Evolutionary conservation across 129 eudicot genomes (phyloP).

Genomic region (Lactuca saligna): DNA sequence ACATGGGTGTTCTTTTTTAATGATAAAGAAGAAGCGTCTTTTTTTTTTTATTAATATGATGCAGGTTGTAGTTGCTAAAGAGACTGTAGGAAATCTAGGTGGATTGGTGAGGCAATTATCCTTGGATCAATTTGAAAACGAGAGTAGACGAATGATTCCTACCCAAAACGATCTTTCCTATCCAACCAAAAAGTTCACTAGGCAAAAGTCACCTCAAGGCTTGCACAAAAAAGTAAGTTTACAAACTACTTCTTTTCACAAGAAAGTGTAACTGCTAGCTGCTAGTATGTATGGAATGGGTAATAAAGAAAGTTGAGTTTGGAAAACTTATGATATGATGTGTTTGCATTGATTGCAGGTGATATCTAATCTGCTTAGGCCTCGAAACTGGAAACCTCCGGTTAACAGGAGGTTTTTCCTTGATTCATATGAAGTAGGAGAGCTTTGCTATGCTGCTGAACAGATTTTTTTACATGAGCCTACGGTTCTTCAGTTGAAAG

Average conservation of each 20-base stretch:
- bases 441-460: conserved; percentile 97
- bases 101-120: conserved; percentile 93
- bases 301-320: too few relatives aligned
- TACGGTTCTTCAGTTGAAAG: conserved; percentile 93
- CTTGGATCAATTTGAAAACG: conserved; percentile 95
- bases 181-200: conserved; percentile 59
- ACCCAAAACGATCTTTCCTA: conserved; percentile 61
- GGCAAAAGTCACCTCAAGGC: conserved; percentile 95
- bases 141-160: conserved; percentile 91
- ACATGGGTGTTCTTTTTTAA: conserved; percentile 6
- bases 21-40: conserved; percentile 18
- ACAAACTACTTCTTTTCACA: not conserved
- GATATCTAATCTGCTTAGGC: conserved; percentile 77
- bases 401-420: conserved; percentile 85
- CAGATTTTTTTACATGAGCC: conserved; percentile 95
- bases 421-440: conserved; percentile 95
- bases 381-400: conserved; percentile 96
- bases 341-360: conserved; percentile 49
- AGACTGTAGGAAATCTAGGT: conserved; percentile 86
- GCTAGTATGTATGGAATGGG: too few relatives aligned
- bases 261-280: not conserved
- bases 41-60: not conserved
- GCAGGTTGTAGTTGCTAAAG: conserved; percentile 98
- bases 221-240: conserved; percentile 79
- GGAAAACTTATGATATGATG: too few relatives aligned